Conservation (phyloP, 1,284 basidiomycete genomes). For the Ustilago curta region DNA sequence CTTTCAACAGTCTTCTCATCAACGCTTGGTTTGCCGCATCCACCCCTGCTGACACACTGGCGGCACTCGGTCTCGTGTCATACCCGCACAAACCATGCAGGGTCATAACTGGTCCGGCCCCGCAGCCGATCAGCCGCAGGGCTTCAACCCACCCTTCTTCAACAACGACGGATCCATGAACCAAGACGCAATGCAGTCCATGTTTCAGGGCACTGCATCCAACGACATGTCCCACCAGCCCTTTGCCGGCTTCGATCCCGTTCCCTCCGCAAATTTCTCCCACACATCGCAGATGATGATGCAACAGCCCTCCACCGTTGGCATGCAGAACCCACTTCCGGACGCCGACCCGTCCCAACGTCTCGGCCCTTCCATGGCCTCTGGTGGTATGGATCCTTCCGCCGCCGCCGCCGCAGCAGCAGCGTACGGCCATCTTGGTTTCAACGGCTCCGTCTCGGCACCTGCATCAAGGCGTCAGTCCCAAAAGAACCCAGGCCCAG, state of each 20-base stretch:
- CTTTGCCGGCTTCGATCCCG: slow-evolving; percentile 32
- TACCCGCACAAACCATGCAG: slow-evolving; percentile 28
- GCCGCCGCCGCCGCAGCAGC: slow-evolving; percentile 51
- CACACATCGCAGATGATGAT: slow-evolving; percentile 40
- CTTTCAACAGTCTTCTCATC: neutral
- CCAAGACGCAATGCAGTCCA: slow-evolving; percentile 40
- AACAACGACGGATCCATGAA: slow-evolving; percentile 34
- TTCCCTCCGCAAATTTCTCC: slow-evolving; percentile 21
- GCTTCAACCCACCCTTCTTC: slow-evolving; percentile 41
- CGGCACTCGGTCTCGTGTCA: neutral
- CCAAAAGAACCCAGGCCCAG: slow-evolving; percentile 26
- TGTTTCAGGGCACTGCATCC: slow-evolving; percentile 29
- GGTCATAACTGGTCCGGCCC: slow-evolving; percentile 35
- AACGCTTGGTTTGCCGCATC: neutral
- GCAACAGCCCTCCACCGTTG: slow-evolving; percentile 27
- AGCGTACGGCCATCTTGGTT: slow-evolving; percentile 52
- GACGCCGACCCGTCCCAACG: slow-evolving; percentile 26
- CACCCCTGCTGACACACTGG: neutral
- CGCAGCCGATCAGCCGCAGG: slow-evolving; percentile 24
- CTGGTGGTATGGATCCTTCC: slow-evolving; percentile 33
- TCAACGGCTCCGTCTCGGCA: slow-evolving; percentile 34
- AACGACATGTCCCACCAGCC: slow-evolving; percentile 18
- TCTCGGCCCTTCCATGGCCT: slow-evolving; percentile 16
- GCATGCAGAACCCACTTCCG: slow-evolving; percentile 11
- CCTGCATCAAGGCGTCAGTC: slow-evolving; percentile 34